Base-by-base conservation (phyloP, 257 asterid genomes). In the Petunia secreta region DNA sequence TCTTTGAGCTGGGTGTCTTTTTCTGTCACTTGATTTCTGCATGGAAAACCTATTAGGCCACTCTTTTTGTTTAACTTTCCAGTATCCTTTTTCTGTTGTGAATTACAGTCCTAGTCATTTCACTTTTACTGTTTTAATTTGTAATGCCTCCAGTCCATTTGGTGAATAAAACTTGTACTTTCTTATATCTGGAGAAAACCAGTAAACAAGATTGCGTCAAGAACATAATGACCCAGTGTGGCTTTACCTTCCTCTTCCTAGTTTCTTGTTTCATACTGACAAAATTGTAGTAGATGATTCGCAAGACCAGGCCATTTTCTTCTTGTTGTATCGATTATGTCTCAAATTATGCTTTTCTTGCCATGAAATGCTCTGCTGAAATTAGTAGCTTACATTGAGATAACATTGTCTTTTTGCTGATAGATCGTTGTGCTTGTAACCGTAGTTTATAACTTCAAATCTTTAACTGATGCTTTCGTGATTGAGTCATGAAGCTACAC, bases 1-100 rank as follows among this genome's bases (percentile, higher is more conserved):
- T 16, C 76, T 68, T 44, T 68, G 58, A 68, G 76, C 16, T 8
- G 76, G 25, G 75, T 68, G n/a, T 68, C 52, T 68, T 16, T 68
- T 68, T 16, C 58, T 9, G 55, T 9, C 57, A 48, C 58, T 68
- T 44, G 76, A 44, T 46, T 68, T 68, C 57, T 68, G 15, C 53
- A 68, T 68, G 9, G 2, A 57, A 68, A 6, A 67, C 55, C 55
- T n/a, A 8, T 68, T n/a, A 37, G 13, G 57, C 14, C 58, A 16
- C n/a, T 68, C 38, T 68, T 44, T 68, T 25, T 14, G 57, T 16
- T 68, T 37, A 16, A 68, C 4, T 16, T 68, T 68, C 9, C 40
- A 68, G 58, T 68, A 5, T 68, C 76, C 16, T 68, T 9, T 68
- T 16, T 44, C 44, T 16, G 58, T 68, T 68, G 57, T 16, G 41